Evolutionary conservation across 108 stramenopile genomes (phyloP).

Genomic region (Stephanodiscus minutulus): DNA sequence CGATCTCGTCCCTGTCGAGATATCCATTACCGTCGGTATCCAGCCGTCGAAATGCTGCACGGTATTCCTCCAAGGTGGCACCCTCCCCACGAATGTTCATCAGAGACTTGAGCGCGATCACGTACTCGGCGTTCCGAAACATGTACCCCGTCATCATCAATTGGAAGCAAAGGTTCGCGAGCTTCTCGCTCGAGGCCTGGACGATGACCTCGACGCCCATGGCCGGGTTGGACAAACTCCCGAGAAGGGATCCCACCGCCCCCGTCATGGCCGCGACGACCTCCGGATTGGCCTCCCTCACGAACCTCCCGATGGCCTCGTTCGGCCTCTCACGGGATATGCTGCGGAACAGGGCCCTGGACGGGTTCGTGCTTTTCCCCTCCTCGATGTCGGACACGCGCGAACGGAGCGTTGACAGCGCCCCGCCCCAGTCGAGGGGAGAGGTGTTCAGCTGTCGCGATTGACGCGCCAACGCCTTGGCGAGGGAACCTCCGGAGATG

Average conservation of each 20-base stretch:
- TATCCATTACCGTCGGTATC: constrained; percentile 79
- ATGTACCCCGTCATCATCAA: constrained; percentile 92
- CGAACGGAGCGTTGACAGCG: constrained; percentile 59
- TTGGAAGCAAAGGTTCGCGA: constrained; percentile 81
- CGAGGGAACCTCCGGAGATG: constrained; percentile 7
- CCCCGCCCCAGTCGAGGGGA: constrained; percentile 80
- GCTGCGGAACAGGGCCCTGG: constrained; percentile 73
- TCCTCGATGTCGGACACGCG: constrained; percentile 71
- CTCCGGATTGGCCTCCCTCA: constrained; percentile 71
- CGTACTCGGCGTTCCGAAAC: constrained; percentile 93
- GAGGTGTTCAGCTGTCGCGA: constrained; percentile 27
- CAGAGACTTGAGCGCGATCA: constrained; percentile 78
- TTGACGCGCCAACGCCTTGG: constrained; percentile 29
- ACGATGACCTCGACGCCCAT: constrained; percentile 70
- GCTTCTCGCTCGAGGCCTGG: constrained; percentile 76
- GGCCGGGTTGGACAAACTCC: constrained; percentile 74
- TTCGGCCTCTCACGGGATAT: constrained; percentile 74
- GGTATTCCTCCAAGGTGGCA: constrained; percentile 73
- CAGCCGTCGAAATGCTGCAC: constrained; percentile 75
- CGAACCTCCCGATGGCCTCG: constrained; percentile 71
- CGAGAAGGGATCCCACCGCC: constrained; percentile 71
- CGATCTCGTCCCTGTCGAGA: constrained; percentile 72
- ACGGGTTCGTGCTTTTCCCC: constrained; percentile 64
- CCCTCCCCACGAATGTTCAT: constrained; percentile 68
- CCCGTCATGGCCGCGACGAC: constrained; percentile 85